Base-by-base conservation (phyloP, 495 filamentous ascomycete genomes). In the Neurospora tetraspora region DNA sequence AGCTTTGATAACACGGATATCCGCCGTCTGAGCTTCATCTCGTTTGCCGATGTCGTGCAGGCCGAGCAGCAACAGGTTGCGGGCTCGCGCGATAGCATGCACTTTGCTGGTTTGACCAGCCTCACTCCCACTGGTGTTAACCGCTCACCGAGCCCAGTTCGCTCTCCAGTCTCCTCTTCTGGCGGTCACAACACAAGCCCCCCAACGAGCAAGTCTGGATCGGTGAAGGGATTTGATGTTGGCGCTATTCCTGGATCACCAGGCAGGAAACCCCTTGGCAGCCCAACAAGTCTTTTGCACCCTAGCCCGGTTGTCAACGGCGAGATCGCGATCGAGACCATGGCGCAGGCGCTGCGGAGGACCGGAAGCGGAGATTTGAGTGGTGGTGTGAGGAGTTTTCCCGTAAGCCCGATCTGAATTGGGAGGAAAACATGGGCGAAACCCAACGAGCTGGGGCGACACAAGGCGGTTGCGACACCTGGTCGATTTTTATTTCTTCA, bases 41-140 rank as follows among this genome's bases (percentile, higher is more conserved):
- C 92, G 18, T 97, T 97, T 78, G 93, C 94, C 38, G 94, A 97
- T 77, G 92, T 97, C 12, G 93, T 97, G n/a, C 93, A 96, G 79
- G 88, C 91, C 34, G 94, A 97, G 78, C 94, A 97, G 77, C 84
- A 85, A 5, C 72, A 74, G 23, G 72, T 74, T 6, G 78, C 81
- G 23, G 85, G 84, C 39, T 86, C 83, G 70, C 84, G 89, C 77
- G 89, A 92, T 71, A 86, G 86, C 45, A 85, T 90, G 70, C 88
- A 91, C 78, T 80, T 88, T 14, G 82, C 87, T 27, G 86, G 88
- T 47, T 73, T 88, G 65, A 89, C 85, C 72, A 86, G 83, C 43
- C 80, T 78, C 37, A 39, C 45, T 12, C 59, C 68, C 20, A 20
- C 83, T 39, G 79, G 81, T 47, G 81, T 82, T 31, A 90, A 92